Evolutionary conservation across 2,329 filamentous ascomycete genomes (phyloP).

Genomic region (Penicillium fuscoglaucum): DNA sequence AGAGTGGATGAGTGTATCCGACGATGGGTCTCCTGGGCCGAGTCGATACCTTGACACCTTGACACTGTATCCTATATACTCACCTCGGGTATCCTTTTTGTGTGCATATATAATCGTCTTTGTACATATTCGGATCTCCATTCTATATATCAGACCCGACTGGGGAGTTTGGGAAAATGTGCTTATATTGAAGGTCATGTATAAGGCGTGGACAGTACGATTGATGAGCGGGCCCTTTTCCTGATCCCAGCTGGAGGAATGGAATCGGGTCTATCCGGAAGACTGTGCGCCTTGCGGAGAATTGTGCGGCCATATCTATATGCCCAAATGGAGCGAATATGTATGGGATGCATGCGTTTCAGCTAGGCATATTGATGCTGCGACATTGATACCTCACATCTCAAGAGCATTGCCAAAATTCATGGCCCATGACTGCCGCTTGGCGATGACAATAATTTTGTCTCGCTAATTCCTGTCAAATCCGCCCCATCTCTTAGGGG

Average conservation of each 20-base stretch:
- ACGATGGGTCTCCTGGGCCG: constrained; percentile 86
- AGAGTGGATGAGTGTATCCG: constrained; percentile 71
- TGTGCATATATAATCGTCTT: too few relatives aligned
- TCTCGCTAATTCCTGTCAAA: not conserved
- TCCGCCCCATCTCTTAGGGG: not conserved
- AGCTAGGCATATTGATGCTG: not conserved
- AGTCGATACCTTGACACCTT: constrained; percentile 15
- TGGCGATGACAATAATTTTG: not conserved
- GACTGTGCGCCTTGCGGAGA: not conserved
- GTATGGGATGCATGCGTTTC: not conserved
- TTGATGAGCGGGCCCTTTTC: not conserved
- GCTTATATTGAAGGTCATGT: not conserved
- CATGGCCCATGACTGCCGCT: not conserved
- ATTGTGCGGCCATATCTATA: not conserved
- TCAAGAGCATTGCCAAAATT: not conserved
- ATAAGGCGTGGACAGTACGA: not conserved
- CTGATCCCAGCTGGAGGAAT: not conserved
- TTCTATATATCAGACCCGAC: not conserved
- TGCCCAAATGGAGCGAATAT: not conserved
- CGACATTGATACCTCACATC: not conserved
- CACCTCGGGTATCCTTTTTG: too few relatives aligned
- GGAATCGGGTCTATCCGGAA: not conserved
- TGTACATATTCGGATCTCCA: not conserved
- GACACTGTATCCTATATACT: not conserved
- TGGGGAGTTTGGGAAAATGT: too few relatives aligned